Evolutionary conservation across 169 alveolate species (phyloP).

Genomic region (Miamiensis avidus): DNA sequence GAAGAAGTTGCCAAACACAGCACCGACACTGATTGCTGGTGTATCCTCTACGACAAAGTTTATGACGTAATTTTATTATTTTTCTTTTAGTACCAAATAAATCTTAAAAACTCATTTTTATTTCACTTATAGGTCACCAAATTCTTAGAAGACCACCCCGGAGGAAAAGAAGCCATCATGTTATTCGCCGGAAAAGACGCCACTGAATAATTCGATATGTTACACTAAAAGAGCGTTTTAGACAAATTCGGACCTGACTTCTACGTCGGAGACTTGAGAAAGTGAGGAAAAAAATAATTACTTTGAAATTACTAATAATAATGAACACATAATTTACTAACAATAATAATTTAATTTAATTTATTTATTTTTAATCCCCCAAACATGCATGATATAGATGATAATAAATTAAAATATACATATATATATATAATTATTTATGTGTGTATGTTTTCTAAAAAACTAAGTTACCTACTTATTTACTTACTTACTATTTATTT

Average conservation of each 20-base stretch:
- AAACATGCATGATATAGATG: no score
- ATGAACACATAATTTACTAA: no score
- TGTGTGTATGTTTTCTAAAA: no score
- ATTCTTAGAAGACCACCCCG: conserved; percentile 26
- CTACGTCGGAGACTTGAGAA: not conserved
- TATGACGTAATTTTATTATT: not conserved
- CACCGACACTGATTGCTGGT: not conserved
- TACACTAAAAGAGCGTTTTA: not conserved
- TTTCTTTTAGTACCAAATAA: no score
- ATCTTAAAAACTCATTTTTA: not conserved
- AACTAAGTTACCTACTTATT: no score
- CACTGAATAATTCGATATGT: not conserved
- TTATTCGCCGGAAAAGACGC: conserved; percentile 38
- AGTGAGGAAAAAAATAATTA: no score
- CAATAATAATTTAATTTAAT: no score
- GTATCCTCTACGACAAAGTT: not conserved
- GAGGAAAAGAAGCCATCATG: conserved; percentile 16
- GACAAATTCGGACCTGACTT: not conserved
- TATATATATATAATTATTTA: no score
- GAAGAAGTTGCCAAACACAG: not conserved
- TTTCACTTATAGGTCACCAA: conserved; percentile 5
- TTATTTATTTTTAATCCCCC: no score
- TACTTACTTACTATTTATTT: no score
- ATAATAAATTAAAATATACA: no score
- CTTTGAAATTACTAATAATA: no score